Evolutionary conservation across 2,329 filamentous ascomycete species (phyloP).

Genomic region (Xylaria sp.): DNA sequence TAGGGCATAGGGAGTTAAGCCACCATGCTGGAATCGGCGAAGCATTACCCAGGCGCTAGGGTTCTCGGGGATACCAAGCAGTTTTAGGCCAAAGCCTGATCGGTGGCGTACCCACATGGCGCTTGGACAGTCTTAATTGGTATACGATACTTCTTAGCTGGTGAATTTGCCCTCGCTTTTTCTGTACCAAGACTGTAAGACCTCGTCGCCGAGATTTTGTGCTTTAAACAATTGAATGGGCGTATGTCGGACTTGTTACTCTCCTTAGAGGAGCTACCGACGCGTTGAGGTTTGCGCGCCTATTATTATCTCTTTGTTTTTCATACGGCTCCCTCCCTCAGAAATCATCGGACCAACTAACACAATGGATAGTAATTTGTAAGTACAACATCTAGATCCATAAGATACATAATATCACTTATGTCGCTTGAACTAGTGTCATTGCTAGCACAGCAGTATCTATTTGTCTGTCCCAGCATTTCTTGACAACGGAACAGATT

Average conservation of each 20-base stretch:
- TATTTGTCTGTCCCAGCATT: background rate
- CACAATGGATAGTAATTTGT: background rate
- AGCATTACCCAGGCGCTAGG: constrained; percentile 29
- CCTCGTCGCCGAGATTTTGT: constrained; percentile 1
- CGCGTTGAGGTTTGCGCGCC: constrained; percentile 5
- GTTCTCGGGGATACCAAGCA: constrained; percentile 23
- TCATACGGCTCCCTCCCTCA: background rate
- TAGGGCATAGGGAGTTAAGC: constrained; percentile 32
- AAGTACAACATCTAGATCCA: constrained; percentile 8
- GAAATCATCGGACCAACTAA: background rate
- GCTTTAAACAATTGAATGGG: too few species aligned
- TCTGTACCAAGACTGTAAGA: constrained; percentile 5
- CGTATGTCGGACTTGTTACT: background rate
- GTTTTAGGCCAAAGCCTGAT: constrained; percentile 25
- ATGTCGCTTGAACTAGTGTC: background rate
- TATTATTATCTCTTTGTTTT: too few species aligned
- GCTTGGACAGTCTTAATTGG: constrained; percentile 6
- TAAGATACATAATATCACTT: background rate
- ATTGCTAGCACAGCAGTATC: background rate
- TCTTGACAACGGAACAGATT: background rate
- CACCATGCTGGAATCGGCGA: constrained; percentile 39
- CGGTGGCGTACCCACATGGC: constrained; percentile 10
- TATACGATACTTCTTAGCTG: constrained; percentile 20
- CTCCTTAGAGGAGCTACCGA: background rate
- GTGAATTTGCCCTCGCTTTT: background rate